These are phyloP conservation scores for Colletotrichum falcatum DNA, from an alignment of 2,329 filamentous ascomycete genomes.

Conservation along the genomic window DNA sequence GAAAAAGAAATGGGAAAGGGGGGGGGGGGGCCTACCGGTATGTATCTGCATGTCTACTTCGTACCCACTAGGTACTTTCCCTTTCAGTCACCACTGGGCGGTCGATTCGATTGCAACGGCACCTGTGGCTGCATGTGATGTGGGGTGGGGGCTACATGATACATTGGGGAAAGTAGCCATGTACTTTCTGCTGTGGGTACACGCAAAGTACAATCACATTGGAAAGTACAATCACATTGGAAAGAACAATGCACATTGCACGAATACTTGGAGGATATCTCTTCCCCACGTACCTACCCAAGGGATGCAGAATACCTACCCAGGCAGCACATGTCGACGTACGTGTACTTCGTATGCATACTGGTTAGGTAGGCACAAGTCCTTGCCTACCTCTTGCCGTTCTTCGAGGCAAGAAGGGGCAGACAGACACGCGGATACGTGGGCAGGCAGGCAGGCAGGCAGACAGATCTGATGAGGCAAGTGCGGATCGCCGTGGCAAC, in stretches of 20 bases:
- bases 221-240: too few relatives aligned
- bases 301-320: too few relatives aligned
- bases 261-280: too few relatives aligned
- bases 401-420: neutral
- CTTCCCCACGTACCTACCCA: too few relatives aligned
- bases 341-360: neutral
- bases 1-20: neutral
- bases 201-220: too few relatives aligned
- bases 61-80: neutral
- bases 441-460: too few relatives aligned
- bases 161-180: neutral
- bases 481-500: neutral
- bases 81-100: neutral
- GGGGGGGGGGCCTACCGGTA: too few relatives aligned
- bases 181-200: too few relatives aligned
- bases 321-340: too few relatives aligned
- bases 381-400: neutral
- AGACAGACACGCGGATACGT: too few relatives aligned
- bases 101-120: slow-evolving; percentile 13
- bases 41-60: neutral
- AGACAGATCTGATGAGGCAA: neutral
- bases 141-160: neutral
- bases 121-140: slow-evolving; percentile 1
- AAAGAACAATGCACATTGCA: too few relatives aligned
- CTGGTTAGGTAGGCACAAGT: neutral